Percentiles rank a stretch among this genome's conserved stretches.
These are phyloP conservation scores for Trifolium subterraneum DNA, from an alignment of 306 rosid genomes.

Conservation along the genomic window DNA sequence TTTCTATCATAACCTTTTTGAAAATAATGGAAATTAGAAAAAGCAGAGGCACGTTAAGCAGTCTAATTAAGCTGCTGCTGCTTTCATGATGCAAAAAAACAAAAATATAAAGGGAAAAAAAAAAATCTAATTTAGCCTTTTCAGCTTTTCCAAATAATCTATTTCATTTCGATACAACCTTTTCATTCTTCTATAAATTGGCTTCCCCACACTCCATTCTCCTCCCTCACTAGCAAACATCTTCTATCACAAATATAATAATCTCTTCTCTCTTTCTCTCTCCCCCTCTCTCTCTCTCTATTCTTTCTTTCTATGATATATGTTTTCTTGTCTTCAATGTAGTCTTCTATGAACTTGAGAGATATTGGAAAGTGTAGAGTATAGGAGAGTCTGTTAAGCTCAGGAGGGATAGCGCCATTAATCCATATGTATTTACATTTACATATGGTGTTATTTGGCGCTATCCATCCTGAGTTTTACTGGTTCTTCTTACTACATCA, in stretches of 20 bases:
- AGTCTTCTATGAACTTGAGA: neutral
- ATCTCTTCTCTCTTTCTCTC: neutral
- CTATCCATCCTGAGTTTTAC: conserved; percentile 89
- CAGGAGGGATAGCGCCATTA: conserved; percentile 95
- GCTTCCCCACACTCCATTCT: conserved; percentile 30
- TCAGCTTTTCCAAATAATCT: neutral
- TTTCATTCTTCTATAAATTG: conserved; percentile 57
- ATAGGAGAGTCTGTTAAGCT: conserved; percentile 70
- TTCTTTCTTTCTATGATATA: neutral
- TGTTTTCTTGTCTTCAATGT: neutral
- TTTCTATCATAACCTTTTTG: conserved; percentile 6
- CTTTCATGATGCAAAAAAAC: conserved; percentile 2
- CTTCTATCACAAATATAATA: neutral
- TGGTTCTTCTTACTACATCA: conserved; percentile 54
- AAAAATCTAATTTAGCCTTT: neutral
- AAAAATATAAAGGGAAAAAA: neutral
- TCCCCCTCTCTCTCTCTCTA: neutral
- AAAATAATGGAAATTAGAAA: neutral
- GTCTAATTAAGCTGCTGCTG: conserved; percentile 27
- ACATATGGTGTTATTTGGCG: conserved; percentile 43
- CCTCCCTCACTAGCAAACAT: neutral
- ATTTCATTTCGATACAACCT: neutral
- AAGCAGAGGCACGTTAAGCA: conserved; percentile 6
- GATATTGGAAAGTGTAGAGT: conserved; percentile 29
- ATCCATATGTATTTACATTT: neutral